A percentile compares a stretch with the other conserved stretches of the same genome.
Conservation (phyloP, 129 eudicot genomes). For the Pulicaria dysenterica region DNA sequence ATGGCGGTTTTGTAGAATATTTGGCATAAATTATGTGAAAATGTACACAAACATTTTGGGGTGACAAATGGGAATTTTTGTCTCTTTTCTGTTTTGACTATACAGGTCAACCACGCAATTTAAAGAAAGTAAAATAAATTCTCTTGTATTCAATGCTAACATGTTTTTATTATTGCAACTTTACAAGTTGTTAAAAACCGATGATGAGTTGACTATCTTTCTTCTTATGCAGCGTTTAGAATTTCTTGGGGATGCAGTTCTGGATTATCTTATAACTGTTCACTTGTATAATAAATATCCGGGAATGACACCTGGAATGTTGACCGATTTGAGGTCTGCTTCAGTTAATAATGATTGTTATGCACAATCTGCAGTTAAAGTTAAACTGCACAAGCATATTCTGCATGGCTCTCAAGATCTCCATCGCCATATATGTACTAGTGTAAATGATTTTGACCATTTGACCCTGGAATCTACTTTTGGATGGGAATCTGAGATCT, state of each 20-base stretch:
- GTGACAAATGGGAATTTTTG: not conserved
- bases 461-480: constrained; percentile 41
- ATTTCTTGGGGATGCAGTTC: constrained; percentile 87
- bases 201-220: not conserved
- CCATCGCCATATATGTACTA: constrained; percentile 39
- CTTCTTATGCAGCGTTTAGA: constrained; percentile 66
- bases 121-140: not conserved
- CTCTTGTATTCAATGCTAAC: not conserved
- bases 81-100: not conserved
- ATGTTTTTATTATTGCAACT: too few relatives aligned
- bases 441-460: constrained; percentile 40
- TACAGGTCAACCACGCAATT: not conserved
- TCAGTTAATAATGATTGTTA: constrained; percentile 89
- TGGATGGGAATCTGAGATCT: constrained; percentile 74
- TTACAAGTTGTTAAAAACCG: too few relatives aligned
- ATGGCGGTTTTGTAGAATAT: not conserved
- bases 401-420: constrained; percentile 74
- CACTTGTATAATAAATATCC: constrained; percentile 66
- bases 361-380: constrained; percentile 64
- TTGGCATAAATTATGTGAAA: not conserved
- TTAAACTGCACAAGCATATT: constrained; percentile 64
- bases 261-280: constrained; percentile 68
- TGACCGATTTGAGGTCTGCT: constrained; percentile 89
- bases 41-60: not conserved
- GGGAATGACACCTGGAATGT: constrained; percentile 70